These are phyloP conservation scores for Cercospora janseana DNA, from an alignment of 2,329 filamentous ascomycete genomes.

Conservation along the genomic window DNA sequence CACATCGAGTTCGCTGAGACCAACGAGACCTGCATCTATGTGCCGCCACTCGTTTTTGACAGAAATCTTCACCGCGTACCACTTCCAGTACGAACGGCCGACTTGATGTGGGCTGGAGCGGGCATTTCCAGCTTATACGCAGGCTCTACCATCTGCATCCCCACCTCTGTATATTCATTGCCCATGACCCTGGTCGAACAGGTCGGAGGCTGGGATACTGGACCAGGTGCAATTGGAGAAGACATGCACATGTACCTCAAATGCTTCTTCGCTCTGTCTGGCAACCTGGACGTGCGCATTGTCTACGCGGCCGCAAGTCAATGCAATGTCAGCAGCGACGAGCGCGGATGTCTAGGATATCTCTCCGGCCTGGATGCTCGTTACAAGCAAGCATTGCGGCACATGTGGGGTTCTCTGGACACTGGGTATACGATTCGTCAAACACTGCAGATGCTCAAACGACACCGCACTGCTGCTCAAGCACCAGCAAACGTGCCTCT, in stretches of 20 bases:
- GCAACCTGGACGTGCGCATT: conserved; percentile 63
- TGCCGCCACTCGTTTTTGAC: conserved; percentile 70
- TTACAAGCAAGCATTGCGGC: conserved; percentile 69
- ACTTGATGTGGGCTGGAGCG: conserved; percentile 69
- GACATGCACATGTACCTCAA: conserved; percentile 77
- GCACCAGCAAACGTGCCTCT: conserved; percentile 23
- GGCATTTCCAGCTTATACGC: conserved; percentile 67
- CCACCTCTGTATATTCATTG: conserved; percentile 71
- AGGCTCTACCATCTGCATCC: conserved; percentile 63
- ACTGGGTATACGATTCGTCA: conserved; percentile 60
- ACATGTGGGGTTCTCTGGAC: conserved; percentile 74
- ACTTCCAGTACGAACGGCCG: conserved; percentile 66
- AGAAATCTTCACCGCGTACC: conserved; percentile 69
- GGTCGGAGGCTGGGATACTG: conserved; percentile 71
- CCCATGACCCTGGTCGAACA: conserved; percentile 65
- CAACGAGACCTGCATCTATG: conserved; percentile 62
- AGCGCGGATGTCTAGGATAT: conserved; percentile 54
- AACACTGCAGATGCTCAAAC: conserved; percentile 31
- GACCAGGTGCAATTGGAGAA: conserved; percentile 69
- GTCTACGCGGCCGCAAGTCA: conserved; percentile 69
- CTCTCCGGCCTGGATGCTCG: conserved; percentile 61
- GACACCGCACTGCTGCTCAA: conserved; percentile 23
- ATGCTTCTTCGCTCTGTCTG: conserved; percentile 72
- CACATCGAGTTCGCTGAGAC: conserved; percentile 61
- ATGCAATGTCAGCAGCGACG: conserved; percentile 65